phyloP scores from a whole-genome alignment of 2,329 filamentous ascomycete genomes.

The Trichophyton schoenleinii region DNA sequence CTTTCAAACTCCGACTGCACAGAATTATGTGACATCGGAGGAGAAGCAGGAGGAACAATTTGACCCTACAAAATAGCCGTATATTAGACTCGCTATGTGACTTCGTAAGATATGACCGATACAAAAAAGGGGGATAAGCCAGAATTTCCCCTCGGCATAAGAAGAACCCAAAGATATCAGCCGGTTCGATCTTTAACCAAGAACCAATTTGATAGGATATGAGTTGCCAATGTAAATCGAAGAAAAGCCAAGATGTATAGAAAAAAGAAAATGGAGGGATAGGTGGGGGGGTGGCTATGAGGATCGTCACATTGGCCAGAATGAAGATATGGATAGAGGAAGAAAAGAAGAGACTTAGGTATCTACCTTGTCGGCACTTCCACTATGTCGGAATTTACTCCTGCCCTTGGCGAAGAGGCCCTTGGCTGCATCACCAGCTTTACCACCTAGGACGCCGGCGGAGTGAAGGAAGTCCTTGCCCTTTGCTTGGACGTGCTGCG shows the following conservation, averaged over 20 bases:
- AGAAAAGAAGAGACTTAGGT: conserved; percentile 41
- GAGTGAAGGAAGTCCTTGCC: conserved; percentile 81
- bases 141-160: not conserved
- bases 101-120: not conserved
- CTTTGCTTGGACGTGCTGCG: conserved; percentile 61
- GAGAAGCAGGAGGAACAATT: conserved; percentile 1
- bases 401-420: conserved; percentile 83
- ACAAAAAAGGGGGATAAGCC: not conserved
- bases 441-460: conserved; percentile 58
- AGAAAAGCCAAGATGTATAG: not conserved
- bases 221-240: not conserved
- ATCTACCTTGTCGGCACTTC: conserved; percentile 72
- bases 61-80: conserved; percentile 6
- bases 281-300: not conserved
- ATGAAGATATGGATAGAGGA: not conserved
- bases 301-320: not conserved
- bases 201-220: not conserved
- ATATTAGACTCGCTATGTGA: conserved; percentile 7
- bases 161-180: not conserved
- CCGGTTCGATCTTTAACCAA: not conserved
- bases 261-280: not conserved
- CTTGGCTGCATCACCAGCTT: conserved; percentile 70
- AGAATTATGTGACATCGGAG: not conserved
- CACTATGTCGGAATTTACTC: conserved; percentile 59
- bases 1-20: not conserved